phyloP scores from a whole-genome alignment of 305 asterid species.

The Andrographis paniculata region DNA sequence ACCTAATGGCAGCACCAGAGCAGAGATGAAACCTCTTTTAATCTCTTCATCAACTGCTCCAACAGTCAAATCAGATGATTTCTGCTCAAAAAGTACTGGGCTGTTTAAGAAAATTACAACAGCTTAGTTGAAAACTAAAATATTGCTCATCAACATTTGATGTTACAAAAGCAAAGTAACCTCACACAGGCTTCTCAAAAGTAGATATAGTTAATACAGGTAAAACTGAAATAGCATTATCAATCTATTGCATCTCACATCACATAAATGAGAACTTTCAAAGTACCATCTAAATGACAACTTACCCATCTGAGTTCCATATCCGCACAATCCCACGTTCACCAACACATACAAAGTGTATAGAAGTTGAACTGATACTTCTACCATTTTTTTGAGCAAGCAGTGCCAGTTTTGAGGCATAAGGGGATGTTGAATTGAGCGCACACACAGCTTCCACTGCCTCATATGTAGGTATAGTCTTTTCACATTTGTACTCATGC shows the following conservation, averaged over 20 bases:
- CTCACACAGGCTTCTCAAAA: not conserved
- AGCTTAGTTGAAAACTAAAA: slow-evolving; percentile 12
- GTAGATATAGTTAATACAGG: too few species aligned
- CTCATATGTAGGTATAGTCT: slow-evolving; percentile 73
- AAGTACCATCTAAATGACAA: slow-evolving; percentile 1
- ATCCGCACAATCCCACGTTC: slow-evolving; percentile 90
- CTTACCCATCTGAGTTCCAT: slow-evolving; percentile 85
- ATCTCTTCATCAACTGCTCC: slow-evolving; percentile 28
- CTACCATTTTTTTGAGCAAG: slow-evolving; percentile 35
- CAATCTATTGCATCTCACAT: not conserved
- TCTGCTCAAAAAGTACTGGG: slow-evolving; percentile 76
- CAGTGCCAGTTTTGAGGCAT: slow-evolving; percentile 39
- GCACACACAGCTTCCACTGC: slow-evolving; percentile 79
- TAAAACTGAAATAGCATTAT: too few species aligned
- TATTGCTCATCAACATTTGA: not conserved
- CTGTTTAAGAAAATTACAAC: slow-evolving; percentile 39
- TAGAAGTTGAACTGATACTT: slow-evolving; percentile 39
- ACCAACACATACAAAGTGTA: slow-evolving; percentile 79
- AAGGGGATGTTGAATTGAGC: slow-evolving; percentile 50
- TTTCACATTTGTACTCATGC: slow-evolving; percentile 62
- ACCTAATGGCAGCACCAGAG: slow-evolving; percentile 17
- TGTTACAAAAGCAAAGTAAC: not conserved
- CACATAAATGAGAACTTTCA: not conserved
- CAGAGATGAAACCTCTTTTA: slow-evolving; percentile 41
- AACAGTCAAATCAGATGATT: slow-evolving; percentile 56